These are phyloP conservation scores for Dictyophora rubrovolvata DNA, from an alignment of 768 basidiomycete genomes.

Conservation along the genomic window DNA sequence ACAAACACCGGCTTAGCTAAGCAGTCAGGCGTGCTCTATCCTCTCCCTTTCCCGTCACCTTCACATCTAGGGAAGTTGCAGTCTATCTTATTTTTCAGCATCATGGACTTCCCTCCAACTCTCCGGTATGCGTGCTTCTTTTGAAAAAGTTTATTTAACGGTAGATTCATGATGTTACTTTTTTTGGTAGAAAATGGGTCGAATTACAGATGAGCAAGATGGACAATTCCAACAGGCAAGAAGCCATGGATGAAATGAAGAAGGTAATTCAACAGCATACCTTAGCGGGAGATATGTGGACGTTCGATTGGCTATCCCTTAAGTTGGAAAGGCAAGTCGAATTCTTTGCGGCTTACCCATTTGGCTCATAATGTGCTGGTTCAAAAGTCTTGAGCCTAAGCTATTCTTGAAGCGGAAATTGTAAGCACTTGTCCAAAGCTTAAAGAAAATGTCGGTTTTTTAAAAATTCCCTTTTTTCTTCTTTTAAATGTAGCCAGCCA, in stretches of 20 bases:
- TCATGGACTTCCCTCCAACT: slow-evolving; percentile 1
- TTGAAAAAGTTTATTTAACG: neutral
- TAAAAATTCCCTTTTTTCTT: slow-evolving; percentile 12
- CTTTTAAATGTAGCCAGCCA: slow-evolving; percentile 32
- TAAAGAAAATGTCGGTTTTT: neutral
- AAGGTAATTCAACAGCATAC: slow-evolving; percentile 94
- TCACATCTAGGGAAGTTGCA: neutral
- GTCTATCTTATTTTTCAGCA: neutral
- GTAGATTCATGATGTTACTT: neutral
- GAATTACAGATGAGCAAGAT: slow-evolving; percentile 88
- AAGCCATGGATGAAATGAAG: slow-evolving; percentile 91
- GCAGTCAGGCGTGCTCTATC: neutral
- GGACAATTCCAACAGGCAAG: slow-evolving; percentile 74
- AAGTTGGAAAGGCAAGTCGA: slow-evolving; percentile 71
- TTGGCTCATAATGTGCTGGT: slow-evolving; percentile 2
- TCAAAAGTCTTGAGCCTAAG: slow-evolving; percentile 48
- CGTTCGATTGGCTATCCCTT: slow-evolving; percentile 87
- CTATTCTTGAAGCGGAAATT: slow-evolving; percentile 62
- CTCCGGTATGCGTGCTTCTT: neutral
- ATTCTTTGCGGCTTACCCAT: slow-evolving; percentile 8
- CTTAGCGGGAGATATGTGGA: slow-evolving; percentile 72
- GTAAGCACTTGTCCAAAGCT: slow-evolving; percentile 28
- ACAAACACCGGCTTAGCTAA: neutral
- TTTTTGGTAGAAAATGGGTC: slow-evolving; percentile 75
- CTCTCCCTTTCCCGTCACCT: neutral